Base-by-base conservation (phyloP, 768 basidiomycete species). In the Mycena filopes region DNA sequence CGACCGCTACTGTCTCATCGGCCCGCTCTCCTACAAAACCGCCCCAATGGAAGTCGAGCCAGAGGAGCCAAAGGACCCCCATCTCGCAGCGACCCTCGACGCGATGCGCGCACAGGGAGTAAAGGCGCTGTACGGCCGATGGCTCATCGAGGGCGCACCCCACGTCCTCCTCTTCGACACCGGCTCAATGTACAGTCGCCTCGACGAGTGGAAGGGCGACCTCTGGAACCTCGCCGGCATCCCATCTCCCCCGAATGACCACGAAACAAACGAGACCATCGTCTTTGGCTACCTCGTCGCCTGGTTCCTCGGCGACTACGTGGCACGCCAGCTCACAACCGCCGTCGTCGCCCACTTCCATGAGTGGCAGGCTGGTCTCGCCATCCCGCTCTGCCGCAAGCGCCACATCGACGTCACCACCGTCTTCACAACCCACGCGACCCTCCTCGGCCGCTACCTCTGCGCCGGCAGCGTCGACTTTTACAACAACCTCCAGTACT, bases 221-320 rank as follows among this genome's bases (percentile, higher is more conserved):
- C 86, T 99, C 23, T 99, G 98, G 98, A 98, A 96, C 78, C 79
- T 99, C 51, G 97, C 98, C 12, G 98, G 97, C 49, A 99, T 99
- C 64, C 98, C 98, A 8, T 93, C 93, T 47, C 98, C 98, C 20
- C 94, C 96, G 2, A 94, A 94, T 72, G 97, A 99, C 78, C 91
- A 93, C 74, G 97, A 99, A 78, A 99, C 98, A 25, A 99, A 99
- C 83, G 97, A 99, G 75, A 92, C 96, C 25, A 96, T 99, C 76
- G 83, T 98, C 58, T 96, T 99, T 79, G 97, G 97, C 16, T 99
- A 99, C 78, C 89, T 99, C 67, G 93, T 97, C 55, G 96, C 97
- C 8, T 99, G 98, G 97, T 99, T 99, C 84, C 85, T 99, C n/a
- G 97, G 97, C 71, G 97, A 99, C 83, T 96, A 94, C 73, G 89